Evolutionary conservation across 1,284 basidiomycete species (phyloP).

Genomic region (Earliella scabrosa): DNA sequence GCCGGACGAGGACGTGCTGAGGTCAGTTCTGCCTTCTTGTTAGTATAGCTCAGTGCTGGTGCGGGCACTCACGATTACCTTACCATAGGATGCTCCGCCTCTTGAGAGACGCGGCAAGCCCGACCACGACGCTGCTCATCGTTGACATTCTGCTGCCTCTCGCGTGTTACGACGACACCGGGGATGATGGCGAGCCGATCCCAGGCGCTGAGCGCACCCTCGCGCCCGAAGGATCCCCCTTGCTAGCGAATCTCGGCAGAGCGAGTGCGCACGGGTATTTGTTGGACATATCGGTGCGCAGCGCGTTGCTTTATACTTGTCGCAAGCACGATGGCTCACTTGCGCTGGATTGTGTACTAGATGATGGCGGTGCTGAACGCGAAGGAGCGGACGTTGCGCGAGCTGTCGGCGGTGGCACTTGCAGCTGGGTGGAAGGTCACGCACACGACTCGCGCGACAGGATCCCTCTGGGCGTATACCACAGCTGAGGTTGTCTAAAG

Average conservation of each 20-base stretch:
- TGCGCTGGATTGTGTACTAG: no score
- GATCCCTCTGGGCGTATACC: neutral
- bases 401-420: slow-evolving; percentile 56
- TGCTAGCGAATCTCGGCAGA: slow-evolving; percentile 71
- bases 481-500: neutral
- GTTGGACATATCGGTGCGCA: slow-evolving; percentile 69
- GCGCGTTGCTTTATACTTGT: neutral
- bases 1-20: slow-evolving; percentile 60
- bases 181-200: slow-evolving; percentile 30
- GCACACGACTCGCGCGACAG: neutral
- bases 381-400: slow-evolving; percentile 71
- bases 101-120: slow-evolving; percentile 12
- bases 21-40: slow-evolving; percentile 15
- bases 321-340: no score
- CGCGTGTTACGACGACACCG: slow-evolving; percentile 15
- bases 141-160: slow-evolving; percentile 14
- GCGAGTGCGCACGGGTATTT: slow-evolving; percentile 72
- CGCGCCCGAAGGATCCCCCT: slow-evolving; percentile 52
- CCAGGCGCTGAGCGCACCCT: slow-evolving; percentile 32
- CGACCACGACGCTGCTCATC: slow-evolving; percentile 17
- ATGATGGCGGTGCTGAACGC: slow-evolving; percentile 74
- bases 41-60: slow-evolving; percentile 24
- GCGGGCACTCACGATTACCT: slow-evolving; percentile 6
- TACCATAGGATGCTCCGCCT: slow-evolving; percentile 13
- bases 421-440: slow-evolving; percentile 56